phyloP scores from a whole-genome alignment of 129 eudicot species.

The Mikania micrantha region DNA sequence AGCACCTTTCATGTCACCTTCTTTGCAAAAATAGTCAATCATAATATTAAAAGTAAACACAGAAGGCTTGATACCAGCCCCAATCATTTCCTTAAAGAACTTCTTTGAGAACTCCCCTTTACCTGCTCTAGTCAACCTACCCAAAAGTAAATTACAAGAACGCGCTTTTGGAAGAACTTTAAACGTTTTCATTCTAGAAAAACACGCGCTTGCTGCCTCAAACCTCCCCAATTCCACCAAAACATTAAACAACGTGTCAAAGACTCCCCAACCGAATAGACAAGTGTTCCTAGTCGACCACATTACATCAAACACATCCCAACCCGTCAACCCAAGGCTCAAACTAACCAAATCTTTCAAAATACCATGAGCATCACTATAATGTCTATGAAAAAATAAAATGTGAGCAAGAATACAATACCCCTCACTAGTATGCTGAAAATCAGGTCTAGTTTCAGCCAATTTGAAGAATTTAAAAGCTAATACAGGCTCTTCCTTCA shows the following conservation, averaged over 20 bases:
- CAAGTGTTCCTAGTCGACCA: constrained; percentile 77
- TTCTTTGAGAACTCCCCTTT: constrained; percentile 42
- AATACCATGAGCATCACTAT: constrained; percentile 47
- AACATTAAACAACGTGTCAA: constrained; percentile 71
- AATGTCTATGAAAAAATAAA: constrained; percentile 59
- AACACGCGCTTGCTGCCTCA: constrained; percentile 73
- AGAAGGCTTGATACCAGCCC: constrained; percentile 51
- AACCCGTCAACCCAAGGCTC: constrained; percentile 14
- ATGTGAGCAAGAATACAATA: constrained; percentile 73
- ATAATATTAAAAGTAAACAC: constrained; percentile 79
- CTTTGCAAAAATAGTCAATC: constrained; percentile 74
- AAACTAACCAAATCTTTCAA: constrained; percentile 41
- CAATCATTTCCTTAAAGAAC: constrained; percentile 57
- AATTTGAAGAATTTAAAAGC: constrained; percentile 62
- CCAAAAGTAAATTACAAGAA: constrained; percentile 71
- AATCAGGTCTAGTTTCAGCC: constrained; percentile 52
- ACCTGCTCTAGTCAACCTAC: constrained; percentile 44
- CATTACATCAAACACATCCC: constrained; percentile 53
- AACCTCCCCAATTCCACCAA: constrained; percentile 61
- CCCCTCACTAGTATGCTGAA: constrained; percentile 61
- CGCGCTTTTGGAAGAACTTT: constrained; percentile 69
- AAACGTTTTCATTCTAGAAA: constrained; percentile 49
- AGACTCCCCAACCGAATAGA: constrained; percentile 69
- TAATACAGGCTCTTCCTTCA: constrained; percentile 61
- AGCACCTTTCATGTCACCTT: constrained; percentile 62